A percentile compares a stretch with the other conserved stretches of the same genome.
Conservation (phyloP, 163 green algal genomes). For the Botryococcus braunii region DNA sequence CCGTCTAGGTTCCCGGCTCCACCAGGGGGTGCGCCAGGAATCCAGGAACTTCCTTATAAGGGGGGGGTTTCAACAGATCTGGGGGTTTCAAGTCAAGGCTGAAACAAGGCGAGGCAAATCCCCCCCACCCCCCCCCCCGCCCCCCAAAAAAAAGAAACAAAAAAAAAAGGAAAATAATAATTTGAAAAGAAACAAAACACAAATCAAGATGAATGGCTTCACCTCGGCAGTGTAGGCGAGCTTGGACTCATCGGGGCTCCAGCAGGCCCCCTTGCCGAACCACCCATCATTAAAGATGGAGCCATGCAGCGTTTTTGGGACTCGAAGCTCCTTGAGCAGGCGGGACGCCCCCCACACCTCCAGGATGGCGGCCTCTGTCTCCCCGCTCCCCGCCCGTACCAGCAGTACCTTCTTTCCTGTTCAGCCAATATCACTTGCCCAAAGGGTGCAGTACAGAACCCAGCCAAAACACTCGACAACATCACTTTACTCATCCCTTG, state of each 20-base stretch:
- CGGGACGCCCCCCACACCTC: constrained; percentile 36
- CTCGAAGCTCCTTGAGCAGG: constrained; percentile 42
- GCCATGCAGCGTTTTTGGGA: constrained; percentile 69
- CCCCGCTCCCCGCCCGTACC: constrained; percentile 17
- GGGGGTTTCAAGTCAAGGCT: too few species aligned
- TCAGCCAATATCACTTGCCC: not conserved
- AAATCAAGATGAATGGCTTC: not conserved
- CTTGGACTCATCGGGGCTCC: constrained; percentile 56
- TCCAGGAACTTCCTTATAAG: too few species aligned
- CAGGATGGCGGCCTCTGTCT: constrained; percentile 19
- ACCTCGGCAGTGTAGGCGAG: constrained; percentile 80
- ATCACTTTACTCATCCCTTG: not conserved
- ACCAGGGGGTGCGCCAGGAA: too few species aligned
- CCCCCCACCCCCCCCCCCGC: too few species aligned
- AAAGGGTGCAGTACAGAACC: not conserved
- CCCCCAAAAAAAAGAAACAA: too few species aligned
- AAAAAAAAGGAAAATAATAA: too few species aligned
- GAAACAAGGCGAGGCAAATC: too few species aligned
- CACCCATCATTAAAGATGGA: constrained; percentile 70
- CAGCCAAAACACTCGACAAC: not conserved
- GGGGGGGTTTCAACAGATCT: too few species aligned
- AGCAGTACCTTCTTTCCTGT: constrained; percentile 26
- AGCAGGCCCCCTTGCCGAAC: constrained; percentile 60
- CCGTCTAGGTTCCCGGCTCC: too few species aligned
- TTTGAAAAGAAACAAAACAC: too few species aligned